A percentile compares a stretch with the other conserved stretches of the same genome.
These are phyloP conservation scores for Acrodontium crateriforme DNA, from an alignment of 2,329 filamentous ascomycete species.

Conservation along the genomic window DNA sequence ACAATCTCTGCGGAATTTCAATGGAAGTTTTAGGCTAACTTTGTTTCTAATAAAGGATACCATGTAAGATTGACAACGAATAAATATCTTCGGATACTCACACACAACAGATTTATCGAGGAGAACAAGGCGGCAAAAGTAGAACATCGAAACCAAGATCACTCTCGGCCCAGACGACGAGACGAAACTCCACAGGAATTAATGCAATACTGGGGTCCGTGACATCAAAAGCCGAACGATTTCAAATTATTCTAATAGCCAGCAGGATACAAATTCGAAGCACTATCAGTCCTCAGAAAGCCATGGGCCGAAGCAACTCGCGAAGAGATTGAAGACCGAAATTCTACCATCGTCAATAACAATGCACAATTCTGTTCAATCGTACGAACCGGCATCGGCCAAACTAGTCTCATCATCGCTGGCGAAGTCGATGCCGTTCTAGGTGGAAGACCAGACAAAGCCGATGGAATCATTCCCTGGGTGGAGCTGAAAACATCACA, in stretches of 20 bases:
- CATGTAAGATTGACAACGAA: constrained; percentile 31
- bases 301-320: constrained; percentile 61
- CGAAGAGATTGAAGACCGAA: constrained; percentile 65
- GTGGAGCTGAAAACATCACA: constrained; percentile 84
- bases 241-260: not conserved
- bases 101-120: constrained; percentile 62
- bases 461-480: constrained; percentile 66
- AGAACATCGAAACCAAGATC: constrained; percentile 38
- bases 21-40: not conserved
- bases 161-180: constrained; percentile 32
- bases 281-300: constrained; percentile 59
- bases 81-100: not conserved
- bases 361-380: constrained; percentile 92
- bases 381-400: constrained; percentile 75
- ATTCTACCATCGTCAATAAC: constrained; percentile 64
- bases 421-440: constrained; percentile 92
- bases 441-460: constrained; percentile 60
- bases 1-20: not conserved
- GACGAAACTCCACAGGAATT: constrained; percentile 54
- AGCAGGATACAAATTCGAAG: constrained; percentile 91
- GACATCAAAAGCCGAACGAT: no score
- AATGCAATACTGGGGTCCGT: constrained; percentile 82
- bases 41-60: constrained; percentile 38
- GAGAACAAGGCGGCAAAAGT: constrained; percentile 69
- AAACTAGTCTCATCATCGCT: constrained; percentile 60